These are phyloP conservation scores for Plantago major DNA, from an alignment of 257 asterid species.

Conservation along the genomic window DNA sequence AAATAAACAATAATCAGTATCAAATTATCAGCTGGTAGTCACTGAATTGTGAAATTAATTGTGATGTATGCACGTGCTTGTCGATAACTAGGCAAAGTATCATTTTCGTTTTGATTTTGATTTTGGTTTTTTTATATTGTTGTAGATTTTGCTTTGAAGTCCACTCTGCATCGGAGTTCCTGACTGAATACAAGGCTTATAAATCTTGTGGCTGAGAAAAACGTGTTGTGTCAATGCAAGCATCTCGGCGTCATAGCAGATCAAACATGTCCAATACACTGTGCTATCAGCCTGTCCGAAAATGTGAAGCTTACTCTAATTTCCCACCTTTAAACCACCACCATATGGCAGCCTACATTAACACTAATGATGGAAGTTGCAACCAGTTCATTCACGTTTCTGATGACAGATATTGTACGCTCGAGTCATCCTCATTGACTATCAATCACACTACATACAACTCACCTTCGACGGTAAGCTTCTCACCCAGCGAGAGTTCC, in stretches of 20 bases:
- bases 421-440: constrained; percentile 60
- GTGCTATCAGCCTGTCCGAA: constrained; percentile 41
- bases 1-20: neutral
- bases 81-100: neutral
- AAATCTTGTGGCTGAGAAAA: neutral
- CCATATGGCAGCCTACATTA: constrained; percentile 23
- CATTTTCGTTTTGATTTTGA: neutral
- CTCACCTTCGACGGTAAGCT: constrained; percentile 40
- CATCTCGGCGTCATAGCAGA: constrained; percentile 37
- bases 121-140: constrained; percentile 2
- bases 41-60: neutral
- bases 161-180: neutral
- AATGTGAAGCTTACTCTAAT: constrained; percentile 40
- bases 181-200: neutral
- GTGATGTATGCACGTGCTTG: neutral
- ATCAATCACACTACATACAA: constrained; percentile 22
- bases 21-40: neutral
- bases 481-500: constrained; percentile 52
- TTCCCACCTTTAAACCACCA: constrained; percentile 40
- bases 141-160: neutral
- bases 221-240: constrained; percentile 33
- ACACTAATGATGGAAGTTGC: constrained; percentile 21
- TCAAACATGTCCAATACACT: constrained; percentile 41
- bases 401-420: constrained; percentile 43
- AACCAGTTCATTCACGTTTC: constrained; percentile 32